Evolutionary conservation across 2,329 filamentous ascomycete species (phyloP).

Genomic region (Mollisia scopiformis): DNA sequence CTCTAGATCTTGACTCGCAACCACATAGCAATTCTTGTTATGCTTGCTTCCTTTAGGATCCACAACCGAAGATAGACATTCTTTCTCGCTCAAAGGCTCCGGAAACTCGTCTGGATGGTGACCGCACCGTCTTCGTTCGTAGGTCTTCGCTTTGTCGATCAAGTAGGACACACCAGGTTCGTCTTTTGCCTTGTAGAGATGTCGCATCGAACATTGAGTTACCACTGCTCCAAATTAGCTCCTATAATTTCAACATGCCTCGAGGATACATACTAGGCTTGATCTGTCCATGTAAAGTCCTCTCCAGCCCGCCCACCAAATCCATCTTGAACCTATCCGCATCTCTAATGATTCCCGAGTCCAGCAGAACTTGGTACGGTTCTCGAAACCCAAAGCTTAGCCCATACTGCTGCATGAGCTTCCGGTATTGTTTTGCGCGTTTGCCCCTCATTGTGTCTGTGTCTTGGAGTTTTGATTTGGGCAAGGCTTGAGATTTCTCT

Average conservation of each 20-base stretch:
- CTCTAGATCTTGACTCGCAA: constrained; percentile 72
- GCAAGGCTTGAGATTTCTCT: background rate
- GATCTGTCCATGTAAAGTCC: constrained; percentile 84
- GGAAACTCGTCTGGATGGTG: constrained; percentile 75
- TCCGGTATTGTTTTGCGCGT: constrained; percentile 75
- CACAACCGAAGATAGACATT: constrained; percentile 76
- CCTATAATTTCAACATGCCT: background rate
- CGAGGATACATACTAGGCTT: constrained; percentile 67
- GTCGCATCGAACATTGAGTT: constrained; percentile 79
- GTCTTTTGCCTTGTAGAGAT: constrained; percentile 68
- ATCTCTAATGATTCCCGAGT: constrained; percentile 83
- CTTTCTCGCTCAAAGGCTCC: constrained; percentile 68
- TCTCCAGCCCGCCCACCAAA: constrained; percentile 73
- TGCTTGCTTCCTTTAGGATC: constrained; percentile 72
- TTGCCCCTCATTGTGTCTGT: constrained; percentile 64
- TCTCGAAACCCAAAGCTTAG: constrained; percentile 88
- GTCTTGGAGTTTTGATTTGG: background rate
- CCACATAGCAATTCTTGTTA: constrained; percentile 80
- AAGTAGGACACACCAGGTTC: constrained; percentile 53
- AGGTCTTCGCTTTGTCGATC: constrained; percentile 74
- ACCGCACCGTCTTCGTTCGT: constrained; percentile 77
- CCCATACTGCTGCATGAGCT: constrained; percentile 92
- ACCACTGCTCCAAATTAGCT: constrained; percentile 57
- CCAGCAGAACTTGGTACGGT: constrained; percentile 90
- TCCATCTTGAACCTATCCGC: constrained; percentile 88